A percentile compares a stretch with the other conserved stretches of the same genome.
Conservation (phyloP, 2,329 filamentous ascomycete species). For the Trichoderma simmonsii region DNA sequence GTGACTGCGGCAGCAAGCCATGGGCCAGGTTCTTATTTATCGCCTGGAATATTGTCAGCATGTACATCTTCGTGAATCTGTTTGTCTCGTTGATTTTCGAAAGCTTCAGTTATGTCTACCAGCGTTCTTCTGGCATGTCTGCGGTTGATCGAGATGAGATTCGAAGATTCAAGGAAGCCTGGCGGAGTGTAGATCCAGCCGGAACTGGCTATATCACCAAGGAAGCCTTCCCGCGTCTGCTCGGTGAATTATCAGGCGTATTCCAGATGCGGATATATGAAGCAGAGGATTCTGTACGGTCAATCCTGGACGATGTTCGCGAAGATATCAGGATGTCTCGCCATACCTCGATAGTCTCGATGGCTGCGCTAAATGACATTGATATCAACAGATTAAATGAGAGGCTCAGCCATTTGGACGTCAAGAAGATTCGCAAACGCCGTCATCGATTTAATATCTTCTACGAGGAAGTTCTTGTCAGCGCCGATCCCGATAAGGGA, state of each 20-base stretch:
- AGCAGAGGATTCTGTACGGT: constrained; percentile 80
- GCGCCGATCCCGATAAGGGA: constrained; percentile 82
- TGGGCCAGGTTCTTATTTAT: constrained; percentile 93
- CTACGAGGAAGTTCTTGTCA: constrained; percentile 93
- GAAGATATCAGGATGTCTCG: constrained; percentile 51
- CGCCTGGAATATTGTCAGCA: constrained; percentile 98
- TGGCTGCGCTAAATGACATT: constrained; percentile 53
- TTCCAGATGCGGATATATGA: constrained; percentile 98
- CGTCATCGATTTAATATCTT: constrained; percentile 87
- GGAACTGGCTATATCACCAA: constrained; percentile 90
- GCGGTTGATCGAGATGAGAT: constrained; percentile 91
- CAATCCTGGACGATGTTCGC: constrained; percentile 81
- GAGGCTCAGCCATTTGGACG: constrained; percentile 70
- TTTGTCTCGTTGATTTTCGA: constrained; percentile 99
- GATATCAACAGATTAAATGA: constrained; percentile 74
- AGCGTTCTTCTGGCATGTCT: constrained; percentile 88
- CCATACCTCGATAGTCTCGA: constrained; percentile 54
- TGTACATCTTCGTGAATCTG: constrained; percentile 99
- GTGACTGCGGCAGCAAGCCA: constrained; percentile 85
- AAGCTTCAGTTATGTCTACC: constrained; percentile 98
- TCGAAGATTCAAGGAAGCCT: constrained; percentile 94
- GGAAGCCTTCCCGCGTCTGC: constrained; percentile 79
- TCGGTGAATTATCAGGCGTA: constrained; percentile 89
- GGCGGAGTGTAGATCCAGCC: constrained; percentile 90
- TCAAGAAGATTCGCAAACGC: constrained; percentile 69